Conservation (phyloP, 805 yeast species). For the Saccharomyces kudriavzevii region DNA sequence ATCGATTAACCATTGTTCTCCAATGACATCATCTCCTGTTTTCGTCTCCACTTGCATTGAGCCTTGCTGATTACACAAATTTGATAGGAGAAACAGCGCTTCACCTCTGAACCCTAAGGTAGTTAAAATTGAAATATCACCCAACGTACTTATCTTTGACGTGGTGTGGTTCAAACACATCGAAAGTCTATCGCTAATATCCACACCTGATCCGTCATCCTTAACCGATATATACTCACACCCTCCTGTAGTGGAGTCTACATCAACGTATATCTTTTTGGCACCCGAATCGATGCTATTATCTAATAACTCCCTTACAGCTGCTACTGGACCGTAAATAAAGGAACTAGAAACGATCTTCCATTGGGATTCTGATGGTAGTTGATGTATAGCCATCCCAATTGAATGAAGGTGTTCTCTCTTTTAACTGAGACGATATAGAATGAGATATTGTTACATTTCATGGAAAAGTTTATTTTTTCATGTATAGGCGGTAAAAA, state of each 20-base stretch:
- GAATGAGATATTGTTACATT: background rate
- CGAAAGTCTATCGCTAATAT: constrained; percentile 21
- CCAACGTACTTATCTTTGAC: constrained; percentile 31
- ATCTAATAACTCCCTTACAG: constrained; percentile 36
- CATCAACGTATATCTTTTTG: constrained; percentile 29
- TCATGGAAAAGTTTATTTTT: background rate
- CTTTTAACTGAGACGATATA: background rate
- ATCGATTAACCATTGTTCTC: constrained; percentile 33
- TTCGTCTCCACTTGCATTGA: constrained; percentile 28
- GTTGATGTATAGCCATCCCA: constrained; percentile 15
- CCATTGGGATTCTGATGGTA: constrained; percentile 11
- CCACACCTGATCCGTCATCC: constrained; percentile 38
- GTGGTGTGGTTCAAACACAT: constrained; percentile 37
- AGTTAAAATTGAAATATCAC: constrained; percentile 25
- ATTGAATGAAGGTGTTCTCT: background rate
- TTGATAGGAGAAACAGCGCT: constrained; percentile 36
- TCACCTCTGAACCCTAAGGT: constrained; percentile 46
- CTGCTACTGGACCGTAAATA: constrained; percentile 31
- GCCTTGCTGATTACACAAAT: constrained; percentile 18
- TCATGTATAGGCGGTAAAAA: constrained; percentile 1
- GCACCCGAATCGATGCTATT: constrained; percentile 35
- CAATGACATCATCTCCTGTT: constrained; percentile 26
- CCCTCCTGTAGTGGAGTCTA: constrained; percentile 35
- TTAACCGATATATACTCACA: constrained; percentile 26
- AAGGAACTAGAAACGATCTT: constrained; percentile 24